A percentile compares a stretch with the other conserved stretches of the same genome.
Conservation (phyloP, 164 flowering plant species). For the Tetracentron sinense region DNA sequence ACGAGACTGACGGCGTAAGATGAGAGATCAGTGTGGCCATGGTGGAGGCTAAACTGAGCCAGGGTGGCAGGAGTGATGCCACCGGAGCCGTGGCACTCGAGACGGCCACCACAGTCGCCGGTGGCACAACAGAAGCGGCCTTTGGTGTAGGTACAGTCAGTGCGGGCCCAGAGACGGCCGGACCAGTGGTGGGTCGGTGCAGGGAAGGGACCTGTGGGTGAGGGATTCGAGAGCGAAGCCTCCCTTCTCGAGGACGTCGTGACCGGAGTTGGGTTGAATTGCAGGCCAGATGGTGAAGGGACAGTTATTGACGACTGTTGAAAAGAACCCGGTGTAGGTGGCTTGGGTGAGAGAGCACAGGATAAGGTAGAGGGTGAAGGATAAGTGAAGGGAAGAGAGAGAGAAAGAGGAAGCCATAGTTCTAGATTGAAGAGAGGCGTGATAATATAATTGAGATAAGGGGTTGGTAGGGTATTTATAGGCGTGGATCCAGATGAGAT, state of each 20-base stretch:
- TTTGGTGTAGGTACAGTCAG: conserved; percentile 48
- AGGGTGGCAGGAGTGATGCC: conserved; percentile 74
- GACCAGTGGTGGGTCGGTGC: conserved; percentile 72
- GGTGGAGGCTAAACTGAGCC: conserved; percentile 77
- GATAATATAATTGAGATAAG: no score
- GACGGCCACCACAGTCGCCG: conserved; percentile 77
- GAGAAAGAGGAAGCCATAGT: conserved; percentile 5
- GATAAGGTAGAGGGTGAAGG: conserved; percentile 19
- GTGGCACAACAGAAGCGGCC: conserved; percentile 62
- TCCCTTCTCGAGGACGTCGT: conserved; percentile 59
- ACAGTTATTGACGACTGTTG: conserved; percentile 85
- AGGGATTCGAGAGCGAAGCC: conserved; percentile 64
- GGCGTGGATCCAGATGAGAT: no score
- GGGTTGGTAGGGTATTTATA: no score
- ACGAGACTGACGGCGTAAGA: conserved; percentile 89
- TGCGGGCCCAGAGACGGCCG: conserved; percentile 84
- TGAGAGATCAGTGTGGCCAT: conserved; percentile 52
- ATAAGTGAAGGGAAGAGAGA: conserved; percentile 2
- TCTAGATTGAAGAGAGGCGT: not conserved
- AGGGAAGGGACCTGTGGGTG: conserved; percentile 73
- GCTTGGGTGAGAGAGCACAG: conserved; percentile 25
- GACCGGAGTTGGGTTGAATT: conserved; percentile 77
- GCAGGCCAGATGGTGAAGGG: conserved; percentile 82
- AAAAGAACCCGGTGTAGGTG: conserved; percentile 21
- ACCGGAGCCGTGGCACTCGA: conserved; percentile 74